A percentile compares a stretch with the other conserved stretches of the same genome.
Evolutionary conservation across 441 rosid species (phyloP).

Genomic region (Croton setiger): DNA sequence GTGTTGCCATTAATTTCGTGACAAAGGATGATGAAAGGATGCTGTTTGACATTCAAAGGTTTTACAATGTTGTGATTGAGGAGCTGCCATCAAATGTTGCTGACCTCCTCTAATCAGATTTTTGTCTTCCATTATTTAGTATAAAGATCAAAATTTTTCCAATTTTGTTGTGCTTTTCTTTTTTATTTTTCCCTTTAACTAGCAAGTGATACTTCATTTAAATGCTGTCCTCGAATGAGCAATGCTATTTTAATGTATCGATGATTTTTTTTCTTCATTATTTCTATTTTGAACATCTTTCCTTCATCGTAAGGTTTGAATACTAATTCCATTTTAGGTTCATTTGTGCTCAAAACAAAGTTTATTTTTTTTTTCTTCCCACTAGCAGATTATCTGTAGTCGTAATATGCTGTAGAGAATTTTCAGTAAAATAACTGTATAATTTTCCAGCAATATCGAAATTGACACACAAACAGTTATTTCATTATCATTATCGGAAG

Average conservation of each 20-base stretch:
- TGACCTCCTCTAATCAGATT: conserved; percentile 34
- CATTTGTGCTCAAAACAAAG: too few relatives aligned
- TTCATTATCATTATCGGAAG: too few relatives aligned
- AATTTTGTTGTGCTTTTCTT: conserved; percentile 10
- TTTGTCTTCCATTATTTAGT: conserved; percentile 15
- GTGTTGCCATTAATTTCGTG: conserved; percentile 67
- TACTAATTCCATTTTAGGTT: background rate
- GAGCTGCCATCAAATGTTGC: conserved; percentile 70
- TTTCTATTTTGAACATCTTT: background rate
- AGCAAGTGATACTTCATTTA: background rate
- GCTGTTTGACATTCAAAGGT: conserved; percentile 37
- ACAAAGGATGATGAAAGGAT: conserved; percentile 62
- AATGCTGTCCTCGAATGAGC: background rate
- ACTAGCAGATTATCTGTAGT: background rate
- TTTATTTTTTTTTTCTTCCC: too few relatives aligned
- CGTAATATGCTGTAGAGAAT: background rate
- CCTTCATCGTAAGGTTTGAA: background rate
- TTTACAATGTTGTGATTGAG: conserved; percentile 43
- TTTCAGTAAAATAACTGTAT: too few relatives aligned
- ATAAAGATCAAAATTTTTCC: background rate
- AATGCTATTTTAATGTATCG: background rate
- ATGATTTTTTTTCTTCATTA: background rate
- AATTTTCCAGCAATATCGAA: too few relatives aligned
- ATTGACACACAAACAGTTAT: too few relatives aligned
- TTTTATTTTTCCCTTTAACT: background rate